Evolutionary conservation across 1,284 basidiomycete genomes (phyloP), one percentile per base, ranked within the genome.

Genomic region (Trichosporon sp.): DNA sequence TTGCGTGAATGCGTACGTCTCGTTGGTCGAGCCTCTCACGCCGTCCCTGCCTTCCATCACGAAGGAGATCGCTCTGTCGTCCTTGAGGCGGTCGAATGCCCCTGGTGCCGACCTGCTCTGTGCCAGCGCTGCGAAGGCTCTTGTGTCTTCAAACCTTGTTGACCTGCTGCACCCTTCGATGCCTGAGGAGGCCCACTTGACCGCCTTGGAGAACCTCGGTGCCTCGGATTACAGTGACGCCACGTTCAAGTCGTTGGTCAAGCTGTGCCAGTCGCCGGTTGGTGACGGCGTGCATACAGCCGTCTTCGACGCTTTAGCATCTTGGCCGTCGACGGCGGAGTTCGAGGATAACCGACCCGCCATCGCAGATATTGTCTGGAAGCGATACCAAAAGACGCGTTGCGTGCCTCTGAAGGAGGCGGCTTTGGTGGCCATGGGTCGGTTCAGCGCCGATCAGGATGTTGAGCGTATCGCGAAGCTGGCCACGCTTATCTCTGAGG

Each of bases 321-420:
- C 12, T 1, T 72, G 71, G 71, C 67, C 70, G 2, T 21, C 63
- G 0, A 63, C n/a, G 2, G 51, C 64, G 0, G 32, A 26, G 31
- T 56, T 61, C 19, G 32, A 43, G 16, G 48, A 21, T 14, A 56
- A 63, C 5, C 63, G 66, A 11, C 51, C 37, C 4, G 19, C n/a
- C 32, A 61, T 75, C 6, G 54, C 48, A 3, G 43, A 56, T n/a
- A 35, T 35, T 43, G 59, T 73, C 21, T 46, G 37, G 35, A 38
- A 19, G 11, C 35, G 61, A 0, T 59, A 70, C 12, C 21, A 63
- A 26, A 59, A 19, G 10, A 70, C 73, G 0, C 74, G 64, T 19
- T 79, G 76, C 69, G 75, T 81, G 12, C 81, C 81, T 0, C 71
- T 83, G 4, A 73, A 71, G 48, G 81, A 83, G 68, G 82, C 81